Conservation (phyloP, 495 filamentous ascomycete species). For the Tuber borchii region DNA sequence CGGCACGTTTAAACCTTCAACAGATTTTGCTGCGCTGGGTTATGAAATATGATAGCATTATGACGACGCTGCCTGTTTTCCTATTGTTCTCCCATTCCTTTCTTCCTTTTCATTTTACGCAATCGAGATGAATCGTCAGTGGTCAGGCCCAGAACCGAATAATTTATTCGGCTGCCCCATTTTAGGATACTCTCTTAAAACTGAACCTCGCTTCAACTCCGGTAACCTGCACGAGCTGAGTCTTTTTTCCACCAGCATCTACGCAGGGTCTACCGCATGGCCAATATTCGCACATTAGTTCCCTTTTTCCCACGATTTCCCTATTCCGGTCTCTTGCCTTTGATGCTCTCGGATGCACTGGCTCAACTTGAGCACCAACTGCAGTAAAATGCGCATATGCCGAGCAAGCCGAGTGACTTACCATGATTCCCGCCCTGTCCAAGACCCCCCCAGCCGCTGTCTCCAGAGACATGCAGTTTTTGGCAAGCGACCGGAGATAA, state of each 20-base stretch:
- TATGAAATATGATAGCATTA: neutral
- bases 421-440: neutral
- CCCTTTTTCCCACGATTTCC: neutral
- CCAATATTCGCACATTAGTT: neutral
- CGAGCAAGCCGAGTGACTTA: neutral
- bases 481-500: neutral
- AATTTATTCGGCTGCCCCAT: neutral
- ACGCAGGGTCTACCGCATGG: neutral
- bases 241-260: neutral
- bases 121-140: neutral
- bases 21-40: neutral
- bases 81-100: neutral
- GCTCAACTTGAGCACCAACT: neutral
- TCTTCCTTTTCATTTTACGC: neutral
- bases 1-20: neutral
- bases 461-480: neutral
- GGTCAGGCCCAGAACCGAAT: neutral
- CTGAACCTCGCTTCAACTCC: neutral
- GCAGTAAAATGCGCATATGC: neutral
- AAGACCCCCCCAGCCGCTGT: neutral
- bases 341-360: neutral
- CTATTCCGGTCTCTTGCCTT: neutral
- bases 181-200: neutral
- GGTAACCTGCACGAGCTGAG: neutral
- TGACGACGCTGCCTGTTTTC: neutral